Evolutionary conservation across 2,329 filamentous ascomycete species (phyloP).

Genomic region (Fusarium redolens): DNA sequence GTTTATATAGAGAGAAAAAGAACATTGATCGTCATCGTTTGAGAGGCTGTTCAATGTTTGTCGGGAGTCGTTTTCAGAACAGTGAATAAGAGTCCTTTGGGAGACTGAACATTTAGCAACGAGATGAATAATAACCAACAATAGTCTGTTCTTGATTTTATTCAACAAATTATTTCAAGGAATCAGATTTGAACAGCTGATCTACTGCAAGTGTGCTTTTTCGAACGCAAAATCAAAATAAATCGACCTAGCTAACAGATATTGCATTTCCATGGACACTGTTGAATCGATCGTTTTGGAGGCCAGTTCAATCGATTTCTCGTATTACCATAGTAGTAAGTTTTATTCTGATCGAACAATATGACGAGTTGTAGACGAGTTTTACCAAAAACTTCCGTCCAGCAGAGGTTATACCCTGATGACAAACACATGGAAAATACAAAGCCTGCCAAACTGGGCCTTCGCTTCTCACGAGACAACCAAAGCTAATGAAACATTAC

Average conservation of each 20-base stretch:
- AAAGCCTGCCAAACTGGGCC: not conserved
- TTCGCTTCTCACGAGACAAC: too few species aligned
- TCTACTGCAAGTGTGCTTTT: not conserved
- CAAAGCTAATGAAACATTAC: not conserved
- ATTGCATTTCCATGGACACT: not conserved
- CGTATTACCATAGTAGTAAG: fast-evolving
- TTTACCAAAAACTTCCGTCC: not conserved
- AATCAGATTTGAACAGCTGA: fast-evolving
- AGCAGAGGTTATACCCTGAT: fast-evolving
- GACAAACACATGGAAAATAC: not conserved
- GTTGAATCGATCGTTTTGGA: too few species aligned
- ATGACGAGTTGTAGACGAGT: not conserved
- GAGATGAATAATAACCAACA: not conserved
- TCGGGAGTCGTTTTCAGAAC: not conserved
- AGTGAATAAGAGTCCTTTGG: not conserved
- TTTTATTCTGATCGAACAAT: not conserved
- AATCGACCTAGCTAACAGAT: not conserved
- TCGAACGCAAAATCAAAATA: not conserved
- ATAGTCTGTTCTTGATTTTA: not conserved
- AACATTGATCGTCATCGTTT: too few species aligned
- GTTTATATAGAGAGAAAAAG: not conserved
- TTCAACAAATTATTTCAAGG: fast-evolving
- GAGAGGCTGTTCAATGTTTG: not conserved
- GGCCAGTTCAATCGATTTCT: not conserved
- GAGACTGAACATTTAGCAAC: not conserved